Conservation (phyloP, 768 basidiomycete genomes). For the Auriscalpium vulgare region DNA sequence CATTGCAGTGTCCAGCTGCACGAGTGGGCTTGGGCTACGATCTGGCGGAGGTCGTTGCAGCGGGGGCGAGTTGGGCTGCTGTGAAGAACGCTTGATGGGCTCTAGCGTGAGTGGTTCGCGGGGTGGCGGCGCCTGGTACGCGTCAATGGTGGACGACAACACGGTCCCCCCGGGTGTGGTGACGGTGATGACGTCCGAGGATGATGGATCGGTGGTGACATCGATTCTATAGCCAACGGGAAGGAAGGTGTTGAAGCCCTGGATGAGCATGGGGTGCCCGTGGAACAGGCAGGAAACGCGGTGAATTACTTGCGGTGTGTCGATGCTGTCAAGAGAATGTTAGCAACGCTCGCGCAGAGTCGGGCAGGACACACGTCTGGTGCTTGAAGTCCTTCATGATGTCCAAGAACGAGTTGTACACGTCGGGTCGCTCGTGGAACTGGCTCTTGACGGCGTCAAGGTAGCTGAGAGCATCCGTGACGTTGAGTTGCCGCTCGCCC, state of each 20-base stretch:
- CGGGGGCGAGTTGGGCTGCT: not conserved
- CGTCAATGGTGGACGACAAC: conserved; percentile 20
- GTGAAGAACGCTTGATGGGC: not conserved
- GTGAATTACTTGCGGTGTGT: conserved; percentile 95
- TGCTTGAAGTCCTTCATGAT: conserved; percentile 77
- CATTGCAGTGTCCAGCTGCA: conserved; percentile 50
- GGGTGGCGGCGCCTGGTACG: conserved; percentile 10
- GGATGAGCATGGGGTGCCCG: conserved; percentile 84
- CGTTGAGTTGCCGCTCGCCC: conserved; percentile 43
- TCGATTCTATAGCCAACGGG: conserved; percentile 94
- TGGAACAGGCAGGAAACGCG: conserved; percentile 91
- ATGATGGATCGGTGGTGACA: conserved; percentile 55
- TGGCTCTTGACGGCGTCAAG: conserved; percentile 58
- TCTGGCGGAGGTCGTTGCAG: not conserved
- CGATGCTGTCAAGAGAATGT: conserved; percentile 52
- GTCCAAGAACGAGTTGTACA: conserved; percentile 57
- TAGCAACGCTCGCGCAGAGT: not conserved
- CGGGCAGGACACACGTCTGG: conserved; percentile 34
- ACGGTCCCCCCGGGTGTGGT: conserved; percentile 66
- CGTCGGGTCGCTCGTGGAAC: conserved; percentile 50
- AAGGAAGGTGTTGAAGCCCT: conserved; percentile 97
- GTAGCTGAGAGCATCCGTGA: conserved; percentile 54
- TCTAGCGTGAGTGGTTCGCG: not conserved
- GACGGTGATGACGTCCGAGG: conserved; percentile 62
- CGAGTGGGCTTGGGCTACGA: conserved; percentile 1